A percentile compares a stretch with the other conserved stretches of the same genome.
Evolutionary conservation across 306 rosid genomes (phyloP).

Genomic region (Abrus pulchellus): DNA sequence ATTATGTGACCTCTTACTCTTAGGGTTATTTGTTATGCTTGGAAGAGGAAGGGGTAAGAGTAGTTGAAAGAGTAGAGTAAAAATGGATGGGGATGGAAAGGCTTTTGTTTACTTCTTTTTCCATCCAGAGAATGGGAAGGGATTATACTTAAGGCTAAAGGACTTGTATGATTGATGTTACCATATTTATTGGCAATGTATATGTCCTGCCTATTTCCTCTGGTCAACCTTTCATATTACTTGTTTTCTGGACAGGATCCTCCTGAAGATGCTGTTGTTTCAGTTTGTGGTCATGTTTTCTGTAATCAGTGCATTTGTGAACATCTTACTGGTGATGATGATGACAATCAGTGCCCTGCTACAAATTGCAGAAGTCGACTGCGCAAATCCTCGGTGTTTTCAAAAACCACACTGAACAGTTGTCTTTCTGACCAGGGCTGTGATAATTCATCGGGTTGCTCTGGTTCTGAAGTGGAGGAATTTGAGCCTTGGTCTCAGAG

Average conservation of each 20-base stretch:
- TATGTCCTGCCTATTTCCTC: conserved; percentile 12
- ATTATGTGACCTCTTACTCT: no score
- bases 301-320: conserved; percentile 84
- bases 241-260: conserved; percentile 68
- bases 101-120: not conserved
- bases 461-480: conserved; percentile 61
- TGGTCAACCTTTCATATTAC: not conserved
- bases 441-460: conserved; percentile 50
- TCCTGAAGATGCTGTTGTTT: conserved; percentile 91
- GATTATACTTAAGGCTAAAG: not conserved
- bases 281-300: conserved; percentile 88
- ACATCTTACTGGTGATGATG: conserved; percentile 61
- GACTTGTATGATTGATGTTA: not conserved
- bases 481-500: conserved; percentile 60
- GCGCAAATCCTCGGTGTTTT: conserved; percentile 61
- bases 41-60: no score
- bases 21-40: no score
- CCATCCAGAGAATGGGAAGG: not conserved
- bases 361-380: conserved; percentile 68
- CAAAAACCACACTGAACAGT: conserved; percentile 64
- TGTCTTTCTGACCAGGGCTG: conserved; percentile 65
- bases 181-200: not conserved
- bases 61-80: conserved; percentile 16
- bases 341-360: conserved; percentile 72
- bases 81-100: conserved; percentile 20